Base-by-base conservation (phyloP, 352 stramenopile genomes). In the Plasmopara halstedii region DNA sequence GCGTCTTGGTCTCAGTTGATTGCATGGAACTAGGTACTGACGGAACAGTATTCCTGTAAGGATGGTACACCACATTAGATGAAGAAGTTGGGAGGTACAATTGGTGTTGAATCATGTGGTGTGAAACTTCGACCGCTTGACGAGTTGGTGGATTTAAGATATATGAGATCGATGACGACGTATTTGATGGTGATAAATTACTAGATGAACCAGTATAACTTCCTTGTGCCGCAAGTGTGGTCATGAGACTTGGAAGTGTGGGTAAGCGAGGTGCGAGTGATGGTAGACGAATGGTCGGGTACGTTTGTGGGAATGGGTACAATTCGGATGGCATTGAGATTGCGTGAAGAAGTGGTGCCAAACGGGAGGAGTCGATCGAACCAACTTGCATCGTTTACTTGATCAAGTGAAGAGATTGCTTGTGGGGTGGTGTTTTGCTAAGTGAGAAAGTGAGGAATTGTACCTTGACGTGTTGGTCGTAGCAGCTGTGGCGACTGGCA, bases 131-230 rank as follows among this genome's bases (percentile, higher is more conserved):
- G 1, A 14, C 35, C 13, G 37, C 9, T 45, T 50, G 51, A 8
- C 43, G 33, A 20, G 40, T 23, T 7, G 57, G 46, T 50, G 62
- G 56, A 44, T 67, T 67, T 20, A 71, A 44, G 23, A 71, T 25
- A 40, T 62, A 67, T 15, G 62, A 67, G 46, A 71, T 61, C 31
- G 57, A 66, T 17, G 61, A 60, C 29, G 47, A 53, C 13, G 54
- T 54, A 13, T 34, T 42, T 3, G 22, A 46, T 22, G 56, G 56
- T 13, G 54, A 67, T 10, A 45, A 44, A n/a, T 21, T 42, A 15
- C 22, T 39, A 15, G 57, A 46, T 32, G n/a, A n/a, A n/a, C 46
- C 40, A 3, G 42, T 27, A 45, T 56, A 53, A 27, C 21, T 17
- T 23, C 43, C 23, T 13, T 62, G 58, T 0, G 58, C 42, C 23